Evolutionary conservation across 306 rosid genomes (phyloP).

Genomic region (Castanopsis chinensis): DNA sequence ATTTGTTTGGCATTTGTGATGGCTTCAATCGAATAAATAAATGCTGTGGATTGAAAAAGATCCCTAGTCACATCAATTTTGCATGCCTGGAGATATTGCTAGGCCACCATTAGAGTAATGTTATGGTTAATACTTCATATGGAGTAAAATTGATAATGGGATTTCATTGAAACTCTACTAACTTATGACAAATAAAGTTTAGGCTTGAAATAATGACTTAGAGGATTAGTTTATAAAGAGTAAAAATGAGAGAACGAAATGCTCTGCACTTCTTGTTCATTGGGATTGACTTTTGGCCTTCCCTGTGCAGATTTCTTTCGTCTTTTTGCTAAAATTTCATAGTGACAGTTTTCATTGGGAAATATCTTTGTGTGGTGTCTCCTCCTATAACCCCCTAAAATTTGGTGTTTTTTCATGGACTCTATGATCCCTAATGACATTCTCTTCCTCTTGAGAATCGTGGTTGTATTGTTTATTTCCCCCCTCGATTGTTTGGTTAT

Average conservation of each 20-base stretch:
- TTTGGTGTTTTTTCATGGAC: neutral
- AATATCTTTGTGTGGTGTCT: neutral
- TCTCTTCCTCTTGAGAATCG: neutral
- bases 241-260: neutral
- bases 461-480: neutral
- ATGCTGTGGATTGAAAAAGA: too few relatives aligned
- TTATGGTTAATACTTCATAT: neutral
- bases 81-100: neutral
- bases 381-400: neutral
- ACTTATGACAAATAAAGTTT: neutral
- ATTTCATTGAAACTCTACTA: neutral
- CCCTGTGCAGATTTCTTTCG: neutral
- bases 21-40: too few relatives aligned
- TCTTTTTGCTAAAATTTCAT: neutral
- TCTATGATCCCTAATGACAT: neutral
- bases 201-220: neutral
- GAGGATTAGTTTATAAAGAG: neutral
- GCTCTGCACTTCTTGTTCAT: neutral
- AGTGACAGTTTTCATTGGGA: neutral
- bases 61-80: neutral
- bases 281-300: neutral
- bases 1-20: too few relatives aligned
- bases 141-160: neutral
- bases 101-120: neutral
- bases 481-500: too few relatives aligned